Evolutionary conservation across 495 filamentous ascomycete genomes (phyloP).

Genomic region (Lasiosphaeria hispida): DNA sequence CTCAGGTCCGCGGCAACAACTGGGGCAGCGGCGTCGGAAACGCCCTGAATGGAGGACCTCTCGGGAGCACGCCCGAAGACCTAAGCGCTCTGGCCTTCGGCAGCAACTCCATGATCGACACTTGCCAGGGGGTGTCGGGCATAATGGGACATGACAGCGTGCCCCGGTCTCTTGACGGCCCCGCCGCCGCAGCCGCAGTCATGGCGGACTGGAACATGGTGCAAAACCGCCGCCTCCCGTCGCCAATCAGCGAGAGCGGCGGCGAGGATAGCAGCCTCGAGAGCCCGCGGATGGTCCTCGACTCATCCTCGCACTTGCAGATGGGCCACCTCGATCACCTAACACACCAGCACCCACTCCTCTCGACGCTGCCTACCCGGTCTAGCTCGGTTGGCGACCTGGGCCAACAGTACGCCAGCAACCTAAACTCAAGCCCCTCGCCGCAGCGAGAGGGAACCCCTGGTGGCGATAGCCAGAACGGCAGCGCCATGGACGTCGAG

Average conservation of each 20-base stretch:
- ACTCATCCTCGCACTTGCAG: conserved; percentile 25
- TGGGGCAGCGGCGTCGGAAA: conserved; percentile 33
- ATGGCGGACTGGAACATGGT: conserved; percentile 48
- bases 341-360: conserved; percentile 38
- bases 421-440: background rate
- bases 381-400: conserved; percentile 19
- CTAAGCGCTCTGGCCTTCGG: conserved; percentile 36
- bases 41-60: conserved; percentile 22
- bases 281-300: conserved; percentile 40
- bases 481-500: conserved; percentile 30
- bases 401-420: background rate
- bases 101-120: conserved; percentile 29
- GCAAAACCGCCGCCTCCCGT: conserved; percentile 60
- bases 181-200: conserved; percentile 23
- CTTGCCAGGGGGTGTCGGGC: conserved; percentile 21
- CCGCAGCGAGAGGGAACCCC: conserved; percentile 11
- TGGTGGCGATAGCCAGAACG: conserved; percentile 12
- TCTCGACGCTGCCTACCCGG: conserved; percentile 20
- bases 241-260: conserved; percentile 68
- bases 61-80: conserved; percentile 41
- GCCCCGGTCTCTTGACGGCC: conserved; percentile 37
- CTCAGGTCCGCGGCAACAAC: conserved; percentile 44
- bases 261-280: conserved; percentile 40
- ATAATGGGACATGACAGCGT: conserved; percentile 28
- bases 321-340: conserved; percentile 31